Conservation (phyloP, 305 asterid genomes). For the Nicotiana rustica region DNA sequence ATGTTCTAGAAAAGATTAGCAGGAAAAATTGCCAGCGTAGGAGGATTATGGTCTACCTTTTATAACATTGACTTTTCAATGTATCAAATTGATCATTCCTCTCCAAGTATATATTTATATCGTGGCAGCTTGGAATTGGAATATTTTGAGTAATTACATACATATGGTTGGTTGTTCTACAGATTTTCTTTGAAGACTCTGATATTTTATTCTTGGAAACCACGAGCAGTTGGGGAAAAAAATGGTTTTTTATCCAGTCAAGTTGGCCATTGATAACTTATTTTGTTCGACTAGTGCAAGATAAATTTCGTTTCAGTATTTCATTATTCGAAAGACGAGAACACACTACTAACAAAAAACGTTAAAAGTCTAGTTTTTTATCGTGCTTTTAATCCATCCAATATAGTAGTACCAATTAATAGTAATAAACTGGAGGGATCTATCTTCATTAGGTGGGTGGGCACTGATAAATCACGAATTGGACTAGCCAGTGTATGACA, state of each 20-base stretch:
- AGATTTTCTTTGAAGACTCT: slow-evolving; percentile 8
- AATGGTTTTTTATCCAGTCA: not conserved
- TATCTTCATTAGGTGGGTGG: not conserved
- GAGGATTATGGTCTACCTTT: not conserved
- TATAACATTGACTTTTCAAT: not conserved
- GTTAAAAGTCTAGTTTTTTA: too few species aligned
- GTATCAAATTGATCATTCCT: slow-evolving; percentile 3
- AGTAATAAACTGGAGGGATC: not conserved
- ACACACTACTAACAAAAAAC: too few species aligned
- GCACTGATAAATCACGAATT: not conserved
- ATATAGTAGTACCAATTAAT: not conserved
- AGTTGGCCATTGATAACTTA: not conserved
- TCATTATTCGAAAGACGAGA: too few species aligned
- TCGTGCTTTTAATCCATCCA: not conserved
- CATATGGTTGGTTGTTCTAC: not conserved
- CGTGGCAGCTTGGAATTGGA: slow-evolving; percentile 16
- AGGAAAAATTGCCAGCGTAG: not conserved
- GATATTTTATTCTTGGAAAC: not conserved
- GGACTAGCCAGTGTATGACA: not conserved
- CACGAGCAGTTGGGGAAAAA: not conserved
- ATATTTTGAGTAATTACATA: not conserved
- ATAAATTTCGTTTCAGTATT: not conserved
- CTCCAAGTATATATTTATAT: slow-evolving; percentile 3
- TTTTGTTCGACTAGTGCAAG: slow-evolving; percentile 26
- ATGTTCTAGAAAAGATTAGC: not conserved